Evolutionary conservation across 371 early-diverging fungal species (phyloP), one percentile per base, ranked within the genome.

Genomic region (Chytridiales sp.): DNA sequence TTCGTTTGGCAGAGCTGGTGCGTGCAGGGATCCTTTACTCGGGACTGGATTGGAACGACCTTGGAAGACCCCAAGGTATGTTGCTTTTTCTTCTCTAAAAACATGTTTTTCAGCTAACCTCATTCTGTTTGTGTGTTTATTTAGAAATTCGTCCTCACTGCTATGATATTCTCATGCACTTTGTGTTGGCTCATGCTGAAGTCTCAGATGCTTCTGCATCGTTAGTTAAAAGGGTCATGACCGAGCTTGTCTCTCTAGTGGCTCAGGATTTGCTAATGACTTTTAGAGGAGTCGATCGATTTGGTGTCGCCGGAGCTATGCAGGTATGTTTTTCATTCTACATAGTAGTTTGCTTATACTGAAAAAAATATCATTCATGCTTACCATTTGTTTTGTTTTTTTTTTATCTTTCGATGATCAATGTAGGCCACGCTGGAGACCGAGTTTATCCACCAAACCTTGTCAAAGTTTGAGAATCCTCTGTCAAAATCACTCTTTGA

Each of bases 141-240:
- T 9, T 46, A 86, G 95, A 91, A 56, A 87, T 94, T 3, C 90
- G 92, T 52, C 82, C 93, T 1, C 92, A 91, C 74, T 86, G 90
- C n/a, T 87, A 87, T 46, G 90, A 94, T 59, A 86, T 91, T 3
- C 67, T 97, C 51, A 80, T 94, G 69, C 79, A 80, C 24, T 69
- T 95, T 34, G 97, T 97, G n/a, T 77, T 91, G 70, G 86, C 91
- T 0, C 97, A 97, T 61, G 88, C 96, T 0, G 86, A 92, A 74
- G 87, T 94, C 50, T 88, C 82, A 43, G 88, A 87, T 53, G 69
- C 75, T 4, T 70, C 88, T 3, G 84, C 88, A 49, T 84, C 83
- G 4, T 72, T 95, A 30, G 83, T 93, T 3, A 77, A 79, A 60
- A 80, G 91, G 8, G 86, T 92, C 0, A 63, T 97, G 29, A 83